Evolutionary conservation across 225 moss, liverwort and hornwort genomes (phyloP).

Genomic region (Sphagnum tenellum): DNA sequence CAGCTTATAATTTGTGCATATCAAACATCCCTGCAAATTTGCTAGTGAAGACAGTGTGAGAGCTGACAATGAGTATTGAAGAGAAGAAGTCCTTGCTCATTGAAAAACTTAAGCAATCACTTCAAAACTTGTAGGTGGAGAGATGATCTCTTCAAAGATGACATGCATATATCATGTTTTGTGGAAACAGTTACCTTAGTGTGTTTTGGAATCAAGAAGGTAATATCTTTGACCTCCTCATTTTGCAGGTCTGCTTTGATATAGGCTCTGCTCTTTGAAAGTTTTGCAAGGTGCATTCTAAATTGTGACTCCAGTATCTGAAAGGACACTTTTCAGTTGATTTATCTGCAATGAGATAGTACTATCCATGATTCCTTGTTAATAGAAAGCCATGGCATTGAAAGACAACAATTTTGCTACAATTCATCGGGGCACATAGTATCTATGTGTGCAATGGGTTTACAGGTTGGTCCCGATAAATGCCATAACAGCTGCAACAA

Average conservation of each 20-base stretch:
- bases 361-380: constrained; percentile 96
- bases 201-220: constrained; percentile 97
- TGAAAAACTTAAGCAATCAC: constrained; percentile 86
- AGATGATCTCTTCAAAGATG: constrained; percentile 96
- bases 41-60: constrained; percentile 73
- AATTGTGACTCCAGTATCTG: too few species aligned
- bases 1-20: constrained; percentile 87
- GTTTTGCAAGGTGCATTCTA: too few species aligned
- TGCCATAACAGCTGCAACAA: constrained; percentile 86
- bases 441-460: constrained; percentile 5
- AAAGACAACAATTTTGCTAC: constrained; percentile 31
- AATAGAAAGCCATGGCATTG: constrained; percentile 89
- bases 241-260: too few species aligned
- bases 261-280: too few species aligned
- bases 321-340: too few species aligned
- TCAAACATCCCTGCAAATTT: constrained; percentile 51
- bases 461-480: constrained; percentile 42
- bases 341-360: constrained; percentile 73
- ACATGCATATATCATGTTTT: constrained; percentile 84
- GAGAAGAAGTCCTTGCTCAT: constrained; percentile 90
- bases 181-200: constrained; percentile 65
- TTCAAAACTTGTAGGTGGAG: constrained; percentile 96
- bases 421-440: too few species aligned
- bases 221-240: constrained; percentile 6
- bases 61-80: constrained; percentile 79